A percentile compares a stretch with the other conserved stretches of the same genome.
These are phyloP conservation scores for Kwoniella dendrophila DNA, from an alignment of 768 basidiomycete species.

Conservation along the genomic window DNA sequence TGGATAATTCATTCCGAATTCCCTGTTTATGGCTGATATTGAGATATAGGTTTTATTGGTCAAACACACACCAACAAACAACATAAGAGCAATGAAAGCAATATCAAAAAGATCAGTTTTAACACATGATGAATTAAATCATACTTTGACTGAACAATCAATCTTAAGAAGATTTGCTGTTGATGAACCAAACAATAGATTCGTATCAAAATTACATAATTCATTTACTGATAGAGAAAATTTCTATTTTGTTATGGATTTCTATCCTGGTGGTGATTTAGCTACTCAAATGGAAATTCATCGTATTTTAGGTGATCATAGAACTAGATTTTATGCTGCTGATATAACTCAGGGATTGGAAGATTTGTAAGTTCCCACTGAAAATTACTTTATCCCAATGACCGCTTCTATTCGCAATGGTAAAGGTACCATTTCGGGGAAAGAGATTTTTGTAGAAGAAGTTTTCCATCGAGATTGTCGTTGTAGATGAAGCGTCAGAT, in stretches of 20 bases:
- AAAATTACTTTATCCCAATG: no score
- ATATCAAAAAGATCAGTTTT: slow-evolving; percentile 97
- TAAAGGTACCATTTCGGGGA: no score
- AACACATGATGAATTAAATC: slow-evolving; percentile 92
- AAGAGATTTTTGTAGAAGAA: no score
- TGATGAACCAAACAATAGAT: slow-evolving; percentile 75
- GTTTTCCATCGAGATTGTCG: neutral
- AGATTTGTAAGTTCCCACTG: slow-evolving; percentile 62
- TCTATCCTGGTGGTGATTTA: slow-evolving; percentile 66
- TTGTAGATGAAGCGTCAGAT: no score
- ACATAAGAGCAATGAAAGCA: slow-evolving; percentile 90
- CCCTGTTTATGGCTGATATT: neutral
- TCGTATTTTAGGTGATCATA: slow-evolving; percentile 88
- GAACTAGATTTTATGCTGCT: slow-evolving; percentile 94
- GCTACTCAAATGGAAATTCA: slow-evolving; percentile 96
- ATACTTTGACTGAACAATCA: slow-evolving; percentile 94
- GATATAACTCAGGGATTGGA: slow-evolving; percentile 95
- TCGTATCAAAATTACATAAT: slow-evolving; percentile 95
- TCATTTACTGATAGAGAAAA: slow-evolving; percentile 98
- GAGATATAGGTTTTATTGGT: slow-evolving; percentile 68
- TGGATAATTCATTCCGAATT: neutral
- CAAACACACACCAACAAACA: slow-evolving; percentile 69
- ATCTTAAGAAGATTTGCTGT: slow-evolving; percentile 87
- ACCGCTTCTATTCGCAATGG: neutral
- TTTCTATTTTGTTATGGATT: slow-evolving; percentile 89